Evolutionary conservation across 257 asterid genomes (phyloP).

Genomic region (Plantago major): DNA sequence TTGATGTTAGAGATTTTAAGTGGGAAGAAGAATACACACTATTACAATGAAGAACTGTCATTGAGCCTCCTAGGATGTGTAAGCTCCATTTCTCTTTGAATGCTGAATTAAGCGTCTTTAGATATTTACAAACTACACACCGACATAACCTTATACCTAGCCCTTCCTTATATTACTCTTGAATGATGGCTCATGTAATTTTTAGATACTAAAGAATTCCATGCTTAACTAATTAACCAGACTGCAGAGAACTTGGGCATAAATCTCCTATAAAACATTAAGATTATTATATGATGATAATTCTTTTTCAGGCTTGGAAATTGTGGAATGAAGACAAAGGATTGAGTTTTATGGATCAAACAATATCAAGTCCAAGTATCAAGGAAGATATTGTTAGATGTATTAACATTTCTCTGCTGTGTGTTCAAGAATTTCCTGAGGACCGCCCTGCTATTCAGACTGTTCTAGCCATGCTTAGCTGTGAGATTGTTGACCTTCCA

Average conservation of each 20-base stretch:
- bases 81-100: conserved; percentile 23
- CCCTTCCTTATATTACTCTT: too few relatives aligned
- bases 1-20: conserved; percentile 48
- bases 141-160: too few relatives aligned
- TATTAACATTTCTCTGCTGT: conserved; percentile 50
- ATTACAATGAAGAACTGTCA: conserved; percentile 39
- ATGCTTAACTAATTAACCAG: background rate
- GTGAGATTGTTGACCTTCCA: conserved; percentile 37
- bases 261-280: too few relatives aligned
- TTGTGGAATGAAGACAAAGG: conserved; percentile 46
- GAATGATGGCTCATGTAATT: too few relatives aligned
- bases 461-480: conserved; percentile 41
- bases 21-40: conserved; percentile 50
- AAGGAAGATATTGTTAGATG: conserved; percentile 36
- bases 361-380: conserved; percentile 16
- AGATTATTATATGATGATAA: background rate
- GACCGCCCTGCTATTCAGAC: conserved; percentile 47
- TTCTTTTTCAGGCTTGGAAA: conserved; percentile 51
- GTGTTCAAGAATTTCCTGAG: conserved; percentile 45
- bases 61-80: conserved; percentile 56
- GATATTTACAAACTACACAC: background rate
- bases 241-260: background rate
- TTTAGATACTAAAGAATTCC: background rate
- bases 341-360: conserved; percentile 36
- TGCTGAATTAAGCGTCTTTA: background rate